Conservation (phyloP, 306 rosid species). For the Acacia crassicarpa region DNA sequence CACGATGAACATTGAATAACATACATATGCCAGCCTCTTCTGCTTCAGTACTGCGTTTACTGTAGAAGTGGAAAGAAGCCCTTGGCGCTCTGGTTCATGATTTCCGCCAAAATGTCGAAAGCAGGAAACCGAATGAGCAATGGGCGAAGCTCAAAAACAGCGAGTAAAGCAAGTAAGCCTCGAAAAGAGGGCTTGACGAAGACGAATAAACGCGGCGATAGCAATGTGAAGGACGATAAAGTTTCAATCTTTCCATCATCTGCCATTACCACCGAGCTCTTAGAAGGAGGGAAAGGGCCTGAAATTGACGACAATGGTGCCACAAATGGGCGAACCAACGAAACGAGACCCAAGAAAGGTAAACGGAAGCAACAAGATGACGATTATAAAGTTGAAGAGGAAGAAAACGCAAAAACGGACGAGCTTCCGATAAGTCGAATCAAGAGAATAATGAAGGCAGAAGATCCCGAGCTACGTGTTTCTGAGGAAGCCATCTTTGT, state of each 20-base stretch:
- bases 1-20: too few relatives aligned
- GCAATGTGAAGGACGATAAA: conserved; percentile 26
- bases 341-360: conserved; percentile 31
- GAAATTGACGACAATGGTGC: conserved; percentile 12
- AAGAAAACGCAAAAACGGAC: conserved; percentile 44
- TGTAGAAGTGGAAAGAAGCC: background rate
- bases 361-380: conserved; percentile 21
- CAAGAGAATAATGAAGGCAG: conserved; percentile 57
- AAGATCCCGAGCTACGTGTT: conserved; percentile 55
- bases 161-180: conserved; percentile 7
- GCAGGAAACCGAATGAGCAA: conserved; percentile 38
- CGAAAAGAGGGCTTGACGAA: conserved; percentile 10
- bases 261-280: conserved; percentile 37
- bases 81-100: conserved; percentile 35
- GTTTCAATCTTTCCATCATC: conserved; percentile 19
- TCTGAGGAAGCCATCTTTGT: conserved; percentile 68
- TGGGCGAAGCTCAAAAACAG: conserved; percentile 30
- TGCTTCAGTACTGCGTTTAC: background rate
- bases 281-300: background rate
- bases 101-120: conserved; percentile 50
- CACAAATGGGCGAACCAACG: conserved; percentile 25
- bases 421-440: conserved; percentile 82
- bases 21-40: too few relatives aligned
- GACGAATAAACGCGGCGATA: conserved; percentile 46
- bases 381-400: conserved; percentile 31